These are phyloP conservation scores for Neonectria magnoliae DNA, from an alignment of 2,329 filamentous ascomycete species.

Conservation along the genomic window DNA sequence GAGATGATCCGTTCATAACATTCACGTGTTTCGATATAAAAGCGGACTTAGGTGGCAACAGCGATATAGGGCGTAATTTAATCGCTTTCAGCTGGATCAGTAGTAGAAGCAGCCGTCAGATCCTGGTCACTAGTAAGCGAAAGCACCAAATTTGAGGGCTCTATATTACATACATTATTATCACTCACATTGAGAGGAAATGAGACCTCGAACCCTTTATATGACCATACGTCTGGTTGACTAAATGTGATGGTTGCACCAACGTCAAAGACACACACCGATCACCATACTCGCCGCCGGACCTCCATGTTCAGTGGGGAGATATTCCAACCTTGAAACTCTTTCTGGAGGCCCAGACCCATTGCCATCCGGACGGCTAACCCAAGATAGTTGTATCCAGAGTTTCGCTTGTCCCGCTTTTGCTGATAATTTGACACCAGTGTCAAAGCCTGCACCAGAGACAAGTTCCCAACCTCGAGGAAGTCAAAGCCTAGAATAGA, in stretches of 20 bases:
- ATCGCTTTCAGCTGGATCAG: constrained; percentile 48
- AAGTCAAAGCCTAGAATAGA: constrained; percentile 53
- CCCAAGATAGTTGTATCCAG: constrained; percentile 62
- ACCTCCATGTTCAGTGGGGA: constrained; percentile 49
- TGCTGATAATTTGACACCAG: constrained; percentile 61
- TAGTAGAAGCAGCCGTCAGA: constrained; percentile 48
- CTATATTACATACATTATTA: constrained; percentile 47
- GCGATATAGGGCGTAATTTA: constrained; percentile 56
- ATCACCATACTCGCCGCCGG: constrained; percentile 51
- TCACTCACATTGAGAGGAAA: constrained; percentile 57
- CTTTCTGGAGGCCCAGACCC: constrained; percentile 60
- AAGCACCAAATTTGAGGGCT: no score
- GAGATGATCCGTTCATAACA: constrained; percentile 59
- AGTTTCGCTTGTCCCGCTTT: constrained; percentile 61
- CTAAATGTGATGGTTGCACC: constrained; percentile 57
- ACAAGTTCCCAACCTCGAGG: constrained; percentile 57
- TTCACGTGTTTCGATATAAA: constrained; percentile 55
- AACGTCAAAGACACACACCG: constrained; percentile 56
- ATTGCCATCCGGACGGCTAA: constrained; percentile 61
- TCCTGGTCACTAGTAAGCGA: constrained; percentile 28
- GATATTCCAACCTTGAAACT: constrained; percentile 48
- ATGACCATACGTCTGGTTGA: constrained; percentile 48
- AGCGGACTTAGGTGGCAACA: constrained; percentile 55
- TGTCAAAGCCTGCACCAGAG: constrained; percentile 56
- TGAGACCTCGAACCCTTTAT: constrained; percentile 54